These are phyloP conservation scores for Trichoderma afroharzianum DNA, from an alignment of 2,329 filamentous ascomycete species.

Conservation along the genomic window DNA sequence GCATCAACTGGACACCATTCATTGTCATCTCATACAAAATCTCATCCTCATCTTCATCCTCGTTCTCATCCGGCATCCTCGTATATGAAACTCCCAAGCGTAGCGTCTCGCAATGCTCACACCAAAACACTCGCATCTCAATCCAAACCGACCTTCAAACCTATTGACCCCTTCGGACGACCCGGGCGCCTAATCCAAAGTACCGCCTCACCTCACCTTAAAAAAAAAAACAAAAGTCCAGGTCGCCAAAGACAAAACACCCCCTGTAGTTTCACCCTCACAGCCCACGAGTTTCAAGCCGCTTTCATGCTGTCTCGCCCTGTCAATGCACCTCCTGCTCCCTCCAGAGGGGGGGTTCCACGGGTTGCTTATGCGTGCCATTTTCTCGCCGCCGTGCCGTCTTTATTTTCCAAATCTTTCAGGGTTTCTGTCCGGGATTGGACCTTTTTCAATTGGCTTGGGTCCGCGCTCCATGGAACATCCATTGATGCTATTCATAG, in stretches of 20 bases:
- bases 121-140: not conserved
- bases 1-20: too few species aligned
- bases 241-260: not conserved
- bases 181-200: not conserved
- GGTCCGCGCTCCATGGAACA: too few species aligned
- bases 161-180: not conserved
- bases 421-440: not conserved
- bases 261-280: constrained; percentile 12
- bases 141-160: not conserved
- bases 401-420: too few species aligned
- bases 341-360: not conserved
- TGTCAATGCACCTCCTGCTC: constrained; percentile 9
- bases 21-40: too few species aligned
- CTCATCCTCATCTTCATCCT: not conserved
- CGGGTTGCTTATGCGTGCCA: constrained; percentile 7
- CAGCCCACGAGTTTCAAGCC: constrained; percentile 8
- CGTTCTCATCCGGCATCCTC: not conserved
- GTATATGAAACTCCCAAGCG: not conserved
- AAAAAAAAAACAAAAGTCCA: too few species aligned
- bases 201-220: too few species aligned
- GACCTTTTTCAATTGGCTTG: too few species aligned
- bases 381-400: not conserved
- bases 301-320: not conserved
- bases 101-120: not conserved
- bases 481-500: not conserved